Percentiles rank a stretch among this genome's conserved stretches.
Evolutionary conservation across 495 filamentous ascomycete species (phyloP).

Genomic region (Evansstolkia leycettana): DNA sequence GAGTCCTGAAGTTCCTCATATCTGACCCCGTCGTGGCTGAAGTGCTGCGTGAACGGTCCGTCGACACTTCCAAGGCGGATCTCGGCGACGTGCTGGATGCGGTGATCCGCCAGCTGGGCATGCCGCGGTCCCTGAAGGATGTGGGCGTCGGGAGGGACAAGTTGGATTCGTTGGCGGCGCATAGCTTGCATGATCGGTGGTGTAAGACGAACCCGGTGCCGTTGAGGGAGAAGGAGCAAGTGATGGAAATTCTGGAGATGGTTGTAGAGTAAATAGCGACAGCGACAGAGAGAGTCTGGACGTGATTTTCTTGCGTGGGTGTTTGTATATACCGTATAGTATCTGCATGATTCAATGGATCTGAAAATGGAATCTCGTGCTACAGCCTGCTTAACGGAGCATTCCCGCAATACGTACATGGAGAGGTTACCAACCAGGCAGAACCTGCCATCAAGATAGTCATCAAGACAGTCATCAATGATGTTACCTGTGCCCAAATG

Average conservation of each 20-base stretch:
- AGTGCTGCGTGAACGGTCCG: slow-evolving; percentile 24
- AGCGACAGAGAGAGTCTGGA: too few species aligned
- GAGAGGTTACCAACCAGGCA: too few species aligned
- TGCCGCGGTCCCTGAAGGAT: slow-evolving; percentile 43
- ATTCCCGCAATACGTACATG: too few species aligned
- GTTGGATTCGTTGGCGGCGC: slow-evolving; percentile 36
- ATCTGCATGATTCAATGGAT: too few species aligned
- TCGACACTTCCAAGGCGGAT: slow-evolving; percentile 25
- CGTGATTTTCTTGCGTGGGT: too few species aligned
- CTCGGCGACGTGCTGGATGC: slow-evolving; percentile 42
- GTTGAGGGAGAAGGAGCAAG: slow-evolving; percentile 35
- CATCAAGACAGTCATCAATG: too few species aligned
- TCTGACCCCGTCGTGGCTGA: slow-evolving; percentile 27
- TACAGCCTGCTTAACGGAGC: too few species aligned
- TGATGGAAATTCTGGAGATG: slow-evolving; percentile 43
- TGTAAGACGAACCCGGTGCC: slow-evolving; percentile 37
- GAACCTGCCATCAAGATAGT: too few species aligned
- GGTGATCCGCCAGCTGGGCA: slow-evolving; percentile 40
- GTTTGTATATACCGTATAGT: too few species aligned
- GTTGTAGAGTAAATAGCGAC: slow-evolving; percentile 11
- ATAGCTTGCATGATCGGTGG: slow-evolving; percentile 41
- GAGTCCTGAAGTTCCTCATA: slow-evolving; percentile 36
- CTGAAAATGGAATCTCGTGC: too few species aligned
- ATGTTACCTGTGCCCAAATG: too few species aligned
- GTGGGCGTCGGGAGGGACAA: slow-evolving; percentile 41